A percentile compares a stretch with the other conserved stretches of the same genome.
These are phyloP conservation scores for Corymbia citriodora DNA, from an alignment of 441 rosid genomes.

Conservation along the genomic window DNA sequence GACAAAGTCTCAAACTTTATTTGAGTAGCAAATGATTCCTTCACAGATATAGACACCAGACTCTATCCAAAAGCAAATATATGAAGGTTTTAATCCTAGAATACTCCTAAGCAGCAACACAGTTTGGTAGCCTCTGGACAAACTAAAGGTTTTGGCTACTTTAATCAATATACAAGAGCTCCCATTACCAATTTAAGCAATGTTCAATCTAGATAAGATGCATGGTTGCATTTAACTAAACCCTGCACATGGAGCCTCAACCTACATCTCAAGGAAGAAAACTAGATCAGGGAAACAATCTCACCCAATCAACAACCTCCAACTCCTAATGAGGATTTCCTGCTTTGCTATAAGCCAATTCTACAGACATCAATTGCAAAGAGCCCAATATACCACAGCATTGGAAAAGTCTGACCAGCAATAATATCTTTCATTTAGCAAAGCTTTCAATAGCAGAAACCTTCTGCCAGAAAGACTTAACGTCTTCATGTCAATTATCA, in stretches of 20 bases:
- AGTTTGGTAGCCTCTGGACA: background rate
- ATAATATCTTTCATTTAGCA: background rate
- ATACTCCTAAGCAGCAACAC: background rate
- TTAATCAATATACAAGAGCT: background rate
- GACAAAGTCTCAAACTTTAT: background rate
- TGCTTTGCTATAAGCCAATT: background rate
- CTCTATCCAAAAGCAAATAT: background rate
- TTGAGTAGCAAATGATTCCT: background rate
- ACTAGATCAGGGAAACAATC: background rate
- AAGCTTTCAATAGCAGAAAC: background rate
- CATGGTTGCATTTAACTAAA: background rate
- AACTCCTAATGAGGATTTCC: background rate
- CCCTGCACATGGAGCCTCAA: background rate
- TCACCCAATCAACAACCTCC: background rate
- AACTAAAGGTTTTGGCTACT: background rate
- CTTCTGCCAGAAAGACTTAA: background rate
- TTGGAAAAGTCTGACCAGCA: background rate
- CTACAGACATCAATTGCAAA: background rate
- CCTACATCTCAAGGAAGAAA: background rate
- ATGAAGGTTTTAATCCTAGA: background rate
- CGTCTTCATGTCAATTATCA: background rate
- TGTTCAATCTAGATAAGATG: background rate
- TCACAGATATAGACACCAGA: background rate
- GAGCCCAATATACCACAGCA: background rate
- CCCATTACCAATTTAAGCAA: background rate